Evolutionary conservation across 108 stramenopile genomes (phyloP).

Genomic region (Nannochloropsis gaditana): DNA sequence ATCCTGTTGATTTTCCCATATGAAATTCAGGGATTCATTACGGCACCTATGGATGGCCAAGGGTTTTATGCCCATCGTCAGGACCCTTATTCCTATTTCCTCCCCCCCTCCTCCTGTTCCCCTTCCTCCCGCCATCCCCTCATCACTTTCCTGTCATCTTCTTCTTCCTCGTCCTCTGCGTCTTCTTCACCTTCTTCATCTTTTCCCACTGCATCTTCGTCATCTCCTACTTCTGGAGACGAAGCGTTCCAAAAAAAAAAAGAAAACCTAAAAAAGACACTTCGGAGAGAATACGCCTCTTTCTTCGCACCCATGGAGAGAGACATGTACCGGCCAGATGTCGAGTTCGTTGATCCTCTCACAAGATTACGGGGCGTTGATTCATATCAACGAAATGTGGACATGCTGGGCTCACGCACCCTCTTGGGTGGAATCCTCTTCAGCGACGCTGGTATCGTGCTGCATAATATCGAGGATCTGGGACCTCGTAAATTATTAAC

Average conservation of each 20-base stretch:
- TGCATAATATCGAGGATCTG: slow-evolving; percentile 68
- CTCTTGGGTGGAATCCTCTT: slow-evolving; percentile 73
- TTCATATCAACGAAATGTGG: slow-evolving; percentile 76
- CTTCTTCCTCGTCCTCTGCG: not conserved
- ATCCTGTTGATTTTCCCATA: no score
- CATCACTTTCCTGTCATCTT: not conserved
- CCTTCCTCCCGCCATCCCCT: no score
- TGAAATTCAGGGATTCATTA: no score
- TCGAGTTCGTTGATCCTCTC: slow-evolving; percentile 71
- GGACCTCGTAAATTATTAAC: slow-evolving; percentile 60
- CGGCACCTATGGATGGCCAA: no score
- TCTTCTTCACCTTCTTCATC: slow-evolving; percentile 8
- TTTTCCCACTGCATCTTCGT: not conserved
- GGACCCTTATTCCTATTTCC: no score
- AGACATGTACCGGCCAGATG: slow-evolving; percentile 67
- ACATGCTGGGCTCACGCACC: slow-evolving; percentile 81
- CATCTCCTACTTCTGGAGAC: not conserved
- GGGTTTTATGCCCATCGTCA: no score
- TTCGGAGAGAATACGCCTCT: slow-evolving; percentile 73
- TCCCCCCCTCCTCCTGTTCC: no score
- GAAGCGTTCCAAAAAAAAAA: not conserved
- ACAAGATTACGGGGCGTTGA: slow-evolving; percentile 66
- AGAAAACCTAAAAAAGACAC: slow-evolving; percentile 2
- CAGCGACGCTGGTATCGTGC: slow-evolving; percentile 72
- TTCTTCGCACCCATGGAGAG: slow-evolving; percentile 85